These are phyloP conservation scores for Botrytis deweyae DNA, from an alignment of 2,329 filamentous ascomycete species.

Conservation along the genomic window DNA sequence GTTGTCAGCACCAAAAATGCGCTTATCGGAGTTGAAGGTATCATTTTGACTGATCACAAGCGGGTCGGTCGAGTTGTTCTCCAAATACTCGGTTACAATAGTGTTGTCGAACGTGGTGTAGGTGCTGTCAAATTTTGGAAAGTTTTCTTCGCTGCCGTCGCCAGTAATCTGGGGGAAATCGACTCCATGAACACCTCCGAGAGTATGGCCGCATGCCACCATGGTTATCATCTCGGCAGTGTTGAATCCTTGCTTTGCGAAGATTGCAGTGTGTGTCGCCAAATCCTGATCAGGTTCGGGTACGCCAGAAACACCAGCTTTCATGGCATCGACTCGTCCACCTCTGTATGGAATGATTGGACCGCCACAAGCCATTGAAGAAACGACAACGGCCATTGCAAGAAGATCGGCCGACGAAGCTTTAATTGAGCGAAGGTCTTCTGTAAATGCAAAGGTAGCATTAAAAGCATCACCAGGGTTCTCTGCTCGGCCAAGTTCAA, in stretches of 20 bases:
- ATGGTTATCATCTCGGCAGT: constrained; percentile 28
- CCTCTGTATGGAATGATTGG: constrained; percentile 25
- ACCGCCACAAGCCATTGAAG: neutral
- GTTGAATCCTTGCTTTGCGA: constrained; percentile 32
- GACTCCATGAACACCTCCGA: constrained; percentile 27
- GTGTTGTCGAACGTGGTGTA: neutral
- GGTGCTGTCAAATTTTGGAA: neutral
- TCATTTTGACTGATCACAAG: constrained; percentile 46
- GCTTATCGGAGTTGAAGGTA: constrained; percentile 52
- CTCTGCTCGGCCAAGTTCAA: constrained; percentile 28
- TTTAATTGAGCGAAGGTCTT: neutral
- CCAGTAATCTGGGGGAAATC: constrained; percentile 16
- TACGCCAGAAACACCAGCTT: constrained; percentile 29
- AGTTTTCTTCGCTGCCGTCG: neutral
- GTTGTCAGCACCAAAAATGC: constrained; percentile 54
- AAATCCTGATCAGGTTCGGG: constrained; percentile 27
- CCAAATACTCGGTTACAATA: neutral
- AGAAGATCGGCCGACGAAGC: constrained; percentile 29
- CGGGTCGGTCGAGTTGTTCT: constrained; percentile 18
- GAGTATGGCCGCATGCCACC: constrained; percentile 29
- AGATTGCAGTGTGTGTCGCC: constrained; percentile 21
- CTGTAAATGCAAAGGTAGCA: neutral
- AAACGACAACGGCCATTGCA: constrained; percentile 10
- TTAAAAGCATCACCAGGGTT: constrained; percentile 50
- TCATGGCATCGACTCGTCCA: constrained; percentile 31